Base-by-base conservation (phyloP, 1,139 yeast species). In the Saccharomyces hybrid region DNA sequence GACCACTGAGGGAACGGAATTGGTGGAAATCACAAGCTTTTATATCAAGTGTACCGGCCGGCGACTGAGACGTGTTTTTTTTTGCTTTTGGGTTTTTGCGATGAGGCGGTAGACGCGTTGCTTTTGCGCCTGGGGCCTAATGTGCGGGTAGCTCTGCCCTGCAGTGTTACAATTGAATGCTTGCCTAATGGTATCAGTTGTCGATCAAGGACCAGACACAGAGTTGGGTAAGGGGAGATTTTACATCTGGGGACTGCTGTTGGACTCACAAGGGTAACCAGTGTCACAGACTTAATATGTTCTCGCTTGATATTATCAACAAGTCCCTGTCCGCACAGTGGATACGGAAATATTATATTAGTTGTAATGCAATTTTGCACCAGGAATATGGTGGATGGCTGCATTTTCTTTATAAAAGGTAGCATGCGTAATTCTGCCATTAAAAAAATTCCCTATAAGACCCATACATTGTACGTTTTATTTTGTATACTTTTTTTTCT, bases 81-180 rank as follows among this genome's bases (percentile, higher is more conserved):
- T 38, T 38, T 38, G 11, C 44, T 38, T 38, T 16, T 16, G 23
- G 13, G 11, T 38, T 38, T 38, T 38, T 38, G 44, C 44, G 44
- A 38, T 38, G 44, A 38, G 44, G 44, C 44, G 44, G 44, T 19
- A 38, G 44, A 38, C 44, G 44, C 44, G 44, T 38, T 38, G 44
- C 6, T 9, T 38, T 38, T 38, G 44, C 44, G 44, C 44, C 44
- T 38, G 44, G 44, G 44, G 44, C 25, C 26, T 5, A 31, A 31
- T 1, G 44, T 38, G 26, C 44, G 44, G 44, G 44, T 38, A 38
- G 29, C 3, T n/a, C 1, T 9, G 4, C 25, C 13, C 26, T 9
- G 44, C 38, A 31, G 38, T 31, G 38, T 4, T 31, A 8, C 38
- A 31, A 31, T 31, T 8, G 38, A 3, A 5, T 13, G 6, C 38